phyloP scores from a whole-genome alignment of 2,329 filamentous ascomycete species.

The Verticillium zaregamsianum region DNA sequence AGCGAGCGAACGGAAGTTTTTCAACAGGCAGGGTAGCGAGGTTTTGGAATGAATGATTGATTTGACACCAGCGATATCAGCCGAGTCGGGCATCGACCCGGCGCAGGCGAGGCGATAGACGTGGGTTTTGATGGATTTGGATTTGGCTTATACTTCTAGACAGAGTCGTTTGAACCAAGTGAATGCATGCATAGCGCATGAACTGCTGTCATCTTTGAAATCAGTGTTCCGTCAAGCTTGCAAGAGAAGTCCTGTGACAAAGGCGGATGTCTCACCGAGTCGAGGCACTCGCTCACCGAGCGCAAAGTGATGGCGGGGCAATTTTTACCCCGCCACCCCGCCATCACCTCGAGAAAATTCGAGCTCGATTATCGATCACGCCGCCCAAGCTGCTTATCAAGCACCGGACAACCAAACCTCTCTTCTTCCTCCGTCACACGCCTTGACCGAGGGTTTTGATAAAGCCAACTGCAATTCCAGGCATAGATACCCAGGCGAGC shows the following conservation, averaged over 20 bases:
- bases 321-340: slow-evolving; percentile 4
- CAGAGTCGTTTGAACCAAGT: neutral
- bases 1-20: neutral
- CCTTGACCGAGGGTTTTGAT: neutral
- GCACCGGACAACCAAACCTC: neutral
- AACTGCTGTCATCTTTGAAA: no score
- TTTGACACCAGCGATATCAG: neutral
- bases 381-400: slow-evolving; percentile 3
- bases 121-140: neutral
- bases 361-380: neutral
- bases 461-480: neutral
- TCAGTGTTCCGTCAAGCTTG: neutral
- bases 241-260: neutral
- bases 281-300: neutral
- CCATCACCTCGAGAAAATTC: slow-evolving; percentile 2
- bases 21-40: neutral
- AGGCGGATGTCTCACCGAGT: neutral
- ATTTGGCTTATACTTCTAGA: neutral
- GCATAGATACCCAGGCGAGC: neutral
- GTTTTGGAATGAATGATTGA: neutral
- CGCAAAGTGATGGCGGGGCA: neutral
- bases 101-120: neutral
- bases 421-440: neutral
- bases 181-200: no score
- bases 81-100: neutral